Base-by-base conservation (phyloP, 1,284 basidiomycete genomes). In the Apiotrichum laibachii region DNA sequence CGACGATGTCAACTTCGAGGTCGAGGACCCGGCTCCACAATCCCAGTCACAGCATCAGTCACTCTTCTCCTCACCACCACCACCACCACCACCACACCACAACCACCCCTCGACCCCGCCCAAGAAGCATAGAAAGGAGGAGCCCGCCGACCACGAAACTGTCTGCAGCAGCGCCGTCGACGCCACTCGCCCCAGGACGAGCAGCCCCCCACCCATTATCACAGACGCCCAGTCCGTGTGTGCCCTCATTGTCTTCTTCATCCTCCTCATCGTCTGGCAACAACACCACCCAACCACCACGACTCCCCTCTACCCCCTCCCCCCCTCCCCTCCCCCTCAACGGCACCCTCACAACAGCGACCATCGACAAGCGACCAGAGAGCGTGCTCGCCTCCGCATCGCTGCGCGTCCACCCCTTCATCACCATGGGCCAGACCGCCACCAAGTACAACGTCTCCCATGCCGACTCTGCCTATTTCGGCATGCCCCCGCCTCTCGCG, bases 351-450 rank as follows among this genome's bases (percentile, higher is more conserved):
- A 52, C 40, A 33, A 40, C 9, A 35, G 35, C n/a, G 9, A 50
- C 47, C 8, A 35, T 56, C 37, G 54, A 56, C 33, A 49, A 48
- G 26, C 46, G 54, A 9, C 54, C 37, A 39, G 40, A 44, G 31
- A 56, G 54, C n/a, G 47, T 56, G 8, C 40, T 56, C 21, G 54
- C 47, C 22, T 56, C 51, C 46, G 53, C 58, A 1, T 55, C 58
- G 1, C 35, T 60, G 8, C 58, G 58, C 13, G 58, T 60, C 31
- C 58, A 60, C 21, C 58, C 58, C 3, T 60, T 60, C 50, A 60
- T 60, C n/a, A 45, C 50, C 39, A 60, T 60, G 54, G 58, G 58
- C 16, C 45, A 60, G 39, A 56, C 40, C n/a, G 51, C 40, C 3
- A 53, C 51, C 34, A 53, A 53, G n/a, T 35, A 31, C 43, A n/a